Conservation (phyloP, 768 basidiomycete species). For the Heimioporus sp. region DNA sequence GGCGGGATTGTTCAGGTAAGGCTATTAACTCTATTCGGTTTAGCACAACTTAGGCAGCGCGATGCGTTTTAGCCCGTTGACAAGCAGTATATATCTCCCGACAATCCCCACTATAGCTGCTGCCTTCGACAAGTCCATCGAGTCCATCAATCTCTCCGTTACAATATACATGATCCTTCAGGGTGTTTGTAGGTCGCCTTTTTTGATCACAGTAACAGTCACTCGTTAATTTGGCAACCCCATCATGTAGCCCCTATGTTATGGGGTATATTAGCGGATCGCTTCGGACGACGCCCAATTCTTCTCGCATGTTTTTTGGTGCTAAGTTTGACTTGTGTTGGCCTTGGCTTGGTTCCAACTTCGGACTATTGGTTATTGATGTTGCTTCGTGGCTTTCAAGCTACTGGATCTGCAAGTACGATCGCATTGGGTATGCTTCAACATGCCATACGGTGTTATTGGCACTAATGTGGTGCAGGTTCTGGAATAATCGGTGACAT, state of each 20-base stretch:
- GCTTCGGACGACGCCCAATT: conserved; percentile 60
- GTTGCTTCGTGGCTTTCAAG: conserved; percentile 77
- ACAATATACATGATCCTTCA: conserved; percentile 57
- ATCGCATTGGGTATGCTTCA: conserved; percentile 58
- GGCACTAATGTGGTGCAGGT: conserved; percentile 34
- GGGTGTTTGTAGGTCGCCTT: conserved; percentile 37
- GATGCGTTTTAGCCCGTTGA: conserved; percentile 50
- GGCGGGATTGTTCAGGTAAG: conserved; percentile 63
- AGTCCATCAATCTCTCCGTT: conserved; percentile 78
- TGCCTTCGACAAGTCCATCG: conserved; percentile 60
- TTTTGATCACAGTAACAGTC: background rate
- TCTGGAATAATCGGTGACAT: conserved; percentile 82
- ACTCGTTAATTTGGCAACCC: background rate
- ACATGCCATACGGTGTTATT: background rate
- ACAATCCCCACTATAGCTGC: conserved; percentile 66
- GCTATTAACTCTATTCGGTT: background rate
- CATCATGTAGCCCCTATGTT: conserved; percentile 51
- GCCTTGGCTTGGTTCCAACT: conserved; percentile 52
- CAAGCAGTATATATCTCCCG: conserved; percentile 77
- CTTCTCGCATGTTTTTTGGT: conserved; percentile 63
- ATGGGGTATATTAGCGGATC: conserved; percentile 63
- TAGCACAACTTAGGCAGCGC: background rate
- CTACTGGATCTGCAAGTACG: conserved; percentile 76
- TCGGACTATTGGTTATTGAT: conserved; percentile 75
- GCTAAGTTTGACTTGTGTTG: conserved; percentile 64